Conservation (phyloP, 2,329 filamentous ascomycete genomes). For the Fusarium sp. region DNA sequence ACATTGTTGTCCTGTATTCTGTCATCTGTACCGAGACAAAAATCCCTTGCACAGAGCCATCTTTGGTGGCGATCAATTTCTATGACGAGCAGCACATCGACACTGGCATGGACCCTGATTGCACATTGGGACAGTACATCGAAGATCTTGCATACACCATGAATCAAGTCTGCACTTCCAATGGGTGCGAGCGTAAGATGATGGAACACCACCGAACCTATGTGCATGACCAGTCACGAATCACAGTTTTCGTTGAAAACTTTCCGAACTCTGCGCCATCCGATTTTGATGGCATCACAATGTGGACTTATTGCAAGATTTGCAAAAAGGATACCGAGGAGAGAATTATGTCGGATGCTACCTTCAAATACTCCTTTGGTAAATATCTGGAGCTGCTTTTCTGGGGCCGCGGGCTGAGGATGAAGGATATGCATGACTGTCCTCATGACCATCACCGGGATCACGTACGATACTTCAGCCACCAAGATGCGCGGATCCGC, state of each 20-base stretch:
- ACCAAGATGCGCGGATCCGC: conserved; percentile 83
- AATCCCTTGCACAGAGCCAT: conserved; percentile 90
- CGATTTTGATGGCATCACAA: conserved; percentile 76
- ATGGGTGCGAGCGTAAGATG: conserved; percentile 89
- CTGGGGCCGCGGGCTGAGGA: conserved; percentile 86
- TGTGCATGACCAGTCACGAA: conserved; percentile 92
- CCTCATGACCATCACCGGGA: conserved; percentile 92
- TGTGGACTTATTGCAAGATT: conserved; percentile 97
- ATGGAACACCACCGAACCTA: conserved; percentile 95
- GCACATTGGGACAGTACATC: conserved; percentile 92
- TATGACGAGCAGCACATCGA: conserved; percentile 91
- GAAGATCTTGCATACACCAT: conserved; percentile 85
- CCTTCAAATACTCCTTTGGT: conserved; percentile 98
- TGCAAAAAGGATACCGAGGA: conserved; percentile 91
- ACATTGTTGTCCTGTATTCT: conserved; percentile 93
- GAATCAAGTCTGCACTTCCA: conserved; percentile 79
- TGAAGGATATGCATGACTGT: conserved; percentile 75
- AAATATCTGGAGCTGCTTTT: conserved; percentile 98
- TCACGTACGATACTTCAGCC: conserved; percentile 91
- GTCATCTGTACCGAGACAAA: conserved; percentile 93
- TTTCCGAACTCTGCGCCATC: conserved; percentile 53
- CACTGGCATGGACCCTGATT: conserved; percentile 79
- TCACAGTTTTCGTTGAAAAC: conserved; percentile 86
- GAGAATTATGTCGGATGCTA: conserved; percentile 89
- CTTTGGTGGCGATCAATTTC: conserved; percentile 88